Evolutionary conservation across 2,329 filamentous ascomycete species (phyloP).

Genomic region (Stachybotrys chlorohalonatus): DNA sequence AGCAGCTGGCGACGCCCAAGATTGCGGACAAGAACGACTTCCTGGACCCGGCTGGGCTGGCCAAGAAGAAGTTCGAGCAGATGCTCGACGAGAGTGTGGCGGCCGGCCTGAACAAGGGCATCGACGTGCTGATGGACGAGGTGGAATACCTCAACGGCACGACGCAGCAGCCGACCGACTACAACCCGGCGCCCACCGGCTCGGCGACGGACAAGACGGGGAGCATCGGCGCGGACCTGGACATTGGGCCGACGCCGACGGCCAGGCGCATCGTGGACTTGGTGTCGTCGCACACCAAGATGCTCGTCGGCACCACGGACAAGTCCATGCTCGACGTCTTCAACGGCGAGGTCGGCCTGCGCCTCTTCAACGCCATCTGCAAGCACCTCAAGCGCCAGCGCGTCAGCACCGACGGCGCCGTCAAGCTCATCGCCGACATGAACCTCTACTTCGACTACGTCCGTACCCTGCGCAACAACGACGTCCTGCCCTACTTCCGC

Average conservation of each 20-base stretch:
- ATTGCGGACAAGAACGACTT: constrained; percentile 93
- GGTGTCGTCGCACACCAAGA: constrained; percentile 79
- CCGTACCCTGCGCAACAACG: constrained; percentile 68
- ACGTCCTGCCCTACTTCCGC: constrained; percentile 82
- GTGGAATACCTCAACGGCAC: constrained; percentile 93
- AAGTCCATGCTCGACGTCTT: constrained; percentile 98
- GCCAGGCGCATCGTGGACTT: constrained; percentile 76
- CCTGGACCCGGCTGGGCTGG: constrained; percentile 79
- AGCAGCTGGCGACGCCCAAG: constrained; percentile 75
- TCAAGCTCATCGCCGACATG: constrained; percentile 94
- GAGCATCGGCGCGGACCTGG: constrained; percentile 23
- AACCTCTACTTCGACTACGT: constrained; percentile 88
- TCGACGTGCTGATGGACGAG: constrained; percentile 97
- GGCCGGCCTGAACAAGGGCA: constrained; percentile 91
- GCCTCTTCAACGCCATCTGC: constrained; percentile 84
- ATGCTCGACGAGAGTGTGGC: constrained; percentile 97
- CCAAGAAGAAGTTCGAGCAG: constrained; percentile 98
- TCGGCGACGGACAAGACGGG: constrained; percentile 11
- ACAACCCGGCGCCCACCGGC: constrained; percentile 56
- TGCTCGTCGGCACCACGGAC: constrained; percentile 91
- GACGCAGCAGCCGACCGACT: constrained; percentile 77
- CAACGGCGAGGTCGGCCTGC: constrained; percentile 91
- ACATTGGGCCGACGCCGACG: constrained; percentile 65
- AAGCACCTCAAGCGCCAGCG: constrained; percentile 97
- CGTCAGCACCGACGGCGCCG: constrained; percentile 78